Evolutionary conservation across 192 early-diverging fungal genomes (phyloP), one percentile per base, ranked within the genome.

Genomic region (Coemansia sp.): DNA sequence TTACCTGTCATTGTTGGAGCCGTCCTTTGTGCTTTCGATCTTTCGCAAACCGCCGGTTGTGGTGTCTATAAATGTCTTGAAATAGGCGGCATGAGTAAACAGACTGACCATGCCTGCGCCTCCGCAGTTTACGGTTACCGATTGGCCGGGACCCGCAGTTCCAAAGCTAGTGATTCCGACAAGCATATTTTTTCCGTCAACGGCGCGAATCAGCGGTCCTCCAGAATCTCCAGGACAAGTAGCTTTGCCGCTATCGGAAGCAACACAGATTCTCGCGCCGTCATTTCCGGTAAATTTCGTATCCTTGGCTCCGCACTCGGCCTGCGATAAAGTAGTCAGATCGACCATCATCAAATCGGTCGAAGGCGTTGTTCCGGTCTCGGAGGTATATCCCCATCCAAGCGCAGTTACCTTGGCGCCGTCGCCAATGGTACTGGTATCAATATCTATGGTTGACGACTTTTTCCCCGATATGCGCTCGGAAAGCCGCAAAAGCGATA

Each of bases 151-250:
- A 12, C 74, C 80, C 0, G 70, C 68, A 0, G 82, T 79, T 5
- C 82, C 85, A 74, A 81, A 86, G 70, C 81, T 84, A 17, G 82
- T 84, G 38, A 86, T 75, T 5, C 85, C 85, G 2, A 74, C 74
- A 52, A 84, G 58, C 54, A 67, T 70, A 33, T 70, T 71, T n/a
- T 64, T 71, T 22, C 85, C 79, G 34, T 66, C 65, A 22, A 75
- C 64, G 43, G 71, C 34, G 66, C 74, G 83, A 32, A 85, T 67
- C 66, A 86, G 43, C 2, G 82, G 85, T 8, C 85, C 85, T 3
- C 85, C 85, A 3, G 82, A 84, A 39, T 86, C 85, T 22, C 85
- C 85, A 0, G 76, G 76, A 55, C 85, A 86, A 0, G 82, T 79
- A 17, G 78, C 82, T 1, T 67, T 57, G 9, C 78, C 81, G 0